Conservation (phyloP, 78 protist genomes). For the Dictyostelium firmibasis region DNA sequence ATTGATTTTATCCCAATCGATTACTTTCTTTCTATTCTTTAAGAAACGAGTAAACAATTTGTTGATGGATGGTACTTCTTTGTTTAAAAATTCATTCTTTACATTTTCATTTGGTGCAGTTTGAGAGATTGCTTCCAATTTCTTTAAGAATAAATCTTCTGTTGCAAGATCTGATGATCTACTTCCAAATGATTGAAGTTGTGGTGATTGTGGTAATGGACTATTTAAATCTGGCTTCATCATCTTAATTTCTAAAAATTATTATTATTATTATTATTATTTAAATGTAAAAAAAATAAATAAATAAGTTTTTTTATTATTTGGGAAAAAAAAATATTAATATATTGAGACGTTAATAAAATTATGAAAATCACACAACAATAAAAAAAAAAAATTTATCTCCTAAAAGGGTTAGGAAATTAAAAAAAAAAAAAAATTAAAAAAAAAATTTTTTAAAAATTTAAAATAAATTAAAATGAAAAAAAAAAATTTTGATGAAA, state of each 20-base stretch:
- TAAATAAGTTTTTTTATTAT: no score
- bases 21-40: conserved; percentile 76
- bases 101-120: conserved; percentile 64
- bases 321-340: no score
- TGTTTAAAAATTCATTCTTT: conserved; percentile 51
- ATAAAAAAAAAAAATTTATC: neutral
- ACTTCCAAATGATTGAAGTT: conserved; percentile 65
- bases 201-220: conserved; percentile 77
- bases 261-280: neutral
- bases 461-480: neutral
- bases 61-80: conserved; percentile 58
- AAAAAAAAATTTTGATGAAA: neutral
- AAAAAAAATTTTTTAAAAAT: neutral
- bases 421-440: neutral
- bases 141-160: conserved; percentile 33
- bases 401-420: neutral
- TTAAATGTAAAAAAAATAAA: neutral
- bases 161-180: conserved; percentile 64
- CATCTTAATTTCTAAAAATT: conserved; percentile 14
- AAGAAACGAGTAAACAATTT: conserved; percentile 70
- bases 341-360: no score
- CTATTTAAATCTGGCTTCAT: conserved; percentile 56
- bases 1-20: conserved; percentile 81
- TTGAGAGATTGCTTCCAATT: conserved; percentile 16
- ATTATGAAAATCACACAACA: neutral